Evolutionary conservation across 305 asterid species (phyloP).

Genomic region (Ajuga reptans): DNA sequence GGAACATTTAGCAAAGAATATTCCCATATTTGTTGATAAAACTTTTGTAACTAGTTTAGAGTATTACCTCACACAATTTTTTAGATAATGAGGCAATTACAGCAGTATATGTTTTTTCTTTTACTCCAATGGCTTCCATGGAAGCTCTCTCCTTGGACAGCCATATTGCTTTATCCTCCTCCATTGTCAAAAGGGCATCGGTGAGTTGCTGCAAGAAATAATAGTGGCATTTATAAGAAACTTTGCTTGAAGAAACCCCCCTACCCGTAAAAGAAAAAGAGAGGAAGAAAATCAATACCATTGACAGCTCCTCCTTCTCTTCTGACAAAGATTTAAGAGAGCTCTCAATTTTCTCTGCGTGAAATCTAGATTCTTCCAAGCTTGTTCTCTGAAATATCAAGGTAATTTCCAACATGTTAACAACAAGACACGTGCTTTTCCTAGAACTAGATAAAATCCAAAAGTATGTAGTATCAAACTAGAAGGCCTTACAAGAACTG

Average conservation of each 20-base stretch:
- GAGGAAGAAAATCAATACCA: constrained; percentile 36
- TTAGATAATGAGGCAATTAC: constrained; percentile 47
- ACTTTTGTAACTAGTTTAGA: neutral
- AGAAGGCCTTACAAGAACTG: constrained; percentile 52
- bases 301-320: constrained; percentile 75
- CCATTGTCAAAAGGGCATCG: constrained; percentile 82
- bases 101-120: constrained; percentile 36
- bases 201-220: constrained; percentile 62
- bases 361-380: constrained; percentile 46
- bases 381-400: constrained; percentile 47
- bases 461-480: constrained; percentile 12
- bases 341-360: constrained; percentile 37
- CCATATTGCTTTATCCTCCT: constrained; percentile 94
- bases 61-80: constrained; percentile 56
- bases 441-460: constrained; percentile 3
- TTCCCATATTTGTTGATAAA: neutral
- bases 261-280: neutral
- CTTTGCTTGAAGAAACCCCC: neutral
- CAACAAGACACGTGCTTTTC: constrained; percentile 7
- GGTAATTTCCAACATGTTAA: constrained; percentile 17
- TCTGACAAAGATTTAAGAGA: constrained; percentile 39
- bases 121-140: constrained; percentile 52
- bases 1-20: neutral
- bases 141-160: constrained; percentile 81
- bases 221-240: constrained; percentile 17